These are phyloP conservation scores for Diplosphaera chodatii DNA, from an alignment of 139 green algal genomes.

Conservation along the genomic window DNA sequence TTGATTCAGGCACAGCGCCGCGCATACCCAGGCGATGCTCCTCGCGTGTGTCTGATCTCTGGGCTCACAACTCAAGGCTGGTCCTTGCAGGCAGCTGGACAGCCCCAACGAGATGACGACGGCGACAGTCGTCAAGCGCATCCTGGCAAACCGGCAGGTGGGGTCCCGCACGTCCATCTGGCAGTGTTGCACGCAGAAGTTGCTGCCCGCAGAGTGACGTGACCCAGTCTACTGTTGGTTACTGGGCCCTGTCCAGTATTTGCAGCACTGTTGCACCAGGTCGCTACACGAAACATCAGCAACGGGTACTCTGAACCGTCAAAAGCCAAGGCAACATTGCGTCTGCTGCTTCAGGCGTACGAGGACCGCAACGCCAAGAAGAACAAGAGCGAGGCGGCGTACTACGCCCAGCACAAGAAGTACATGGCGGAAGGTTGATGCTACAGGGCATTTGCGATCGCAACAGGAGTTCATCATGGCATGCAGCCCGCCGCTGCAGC, in stretches of 20 bases:
- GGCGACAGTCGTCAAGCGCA: conserved; percentile 83
- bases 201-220: too few species aligned
- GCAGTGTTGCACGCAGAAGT: conserved; percentile 31
- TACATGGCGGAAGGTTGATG: conserved; percentile 18
- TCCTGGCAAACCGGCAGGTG: conserved; percentile 82
- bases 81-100: conserved; percentile 49
- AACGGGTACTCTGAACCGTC: too few species aligned
- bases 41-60: not conserved
- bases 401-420: conserved; percentile 60
- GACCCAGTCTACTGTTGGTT: too few species aligned
- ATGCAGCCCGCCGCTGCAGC: too few species aligned
- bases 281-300: too few species aligned
- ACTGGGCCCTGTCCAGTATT: too few species aligned
- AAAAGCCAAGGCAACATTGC: too few species aligned
- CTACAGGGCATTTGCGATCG: too few species aligned
- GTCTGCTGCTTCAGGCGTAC: conserved; percentile 27
- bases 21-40: not conserved
- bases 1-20: too few species aligned
- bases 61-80: not conserved
- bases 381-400: conserved; percentile 58
- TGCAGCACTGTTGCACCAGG: too few species aligned
- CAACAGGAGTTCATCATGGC: too few species aligned
- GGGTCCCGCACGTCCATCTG: conserved; percentile 71
- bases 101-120: conserved; percentile 72
- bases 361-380: conserved; percentile 44